phyloP scores from a whole-genome alignment of 768 basidiomycete species.

The Multifurca ochricompacta region DNA sequence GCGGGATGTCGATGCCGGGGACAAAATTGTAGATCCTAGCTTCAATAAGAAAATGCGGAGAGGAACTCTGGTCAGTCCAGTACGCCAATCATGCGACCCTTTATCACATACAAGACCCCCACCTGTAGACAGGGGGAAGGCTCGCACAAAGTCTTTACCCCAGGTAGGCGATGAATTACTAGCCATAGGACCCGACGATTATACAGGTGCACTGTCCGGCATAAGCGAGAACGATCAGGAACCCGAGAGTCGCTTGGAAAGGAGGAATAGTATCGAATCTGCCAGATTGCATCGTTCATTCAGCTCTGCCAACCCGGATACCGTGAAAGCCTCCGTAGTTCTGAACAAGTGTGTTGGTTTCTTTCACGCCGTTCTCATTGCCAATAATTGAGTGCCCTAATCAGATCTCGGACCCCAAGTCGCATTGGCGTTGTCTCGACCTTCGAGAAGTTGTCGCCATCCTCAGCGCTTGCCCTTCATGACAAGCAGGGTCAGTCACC shows the following conservation, averaged over 20 bases:
- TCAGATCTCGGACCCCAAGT: not conserved
- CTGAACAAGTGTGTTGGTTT: slow-evolving; percentile 2
- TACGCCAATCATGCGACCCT: not conserved
- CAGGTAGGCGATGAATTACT: not conserved
- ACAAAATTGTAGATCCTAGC: not conserved
- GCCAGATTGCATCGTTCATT: not conserved
- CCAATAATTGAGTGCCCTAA: not conserved
- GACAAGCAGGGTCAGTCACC: not conserved
- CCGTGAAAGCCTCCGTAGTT: not conserved
- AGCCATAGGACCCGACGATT: slow-evolving; percentile 8
- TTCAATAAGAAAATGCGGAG: slow-evolving; percentile 3
- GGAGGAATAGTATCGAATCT: not conserved
- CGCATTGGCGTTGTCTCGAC: not conserved
- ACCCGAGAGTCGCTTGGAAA: not conserved
- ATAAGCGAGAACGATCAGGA: not conserved
- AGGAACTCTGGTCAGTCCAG: not conserved
- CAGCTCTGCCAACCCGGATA: not conserved
- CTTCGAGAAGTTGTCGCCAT: not conserved
- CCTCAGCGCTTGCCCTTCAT: not conserved
- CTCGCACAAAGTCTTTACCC: not conserved
- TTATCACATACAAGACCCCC: not conserved
- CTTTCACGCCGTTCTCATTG: not conserved
- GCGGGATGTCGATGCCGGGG: not conserved
- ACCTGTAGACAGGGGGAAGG: not conserved
- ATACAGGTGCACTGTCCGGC: slow-evolving; percentile 5